Conservation (phyloP, 2,329 filamentous ascomycete genomes). For the Claviceps paspali region DNA sequence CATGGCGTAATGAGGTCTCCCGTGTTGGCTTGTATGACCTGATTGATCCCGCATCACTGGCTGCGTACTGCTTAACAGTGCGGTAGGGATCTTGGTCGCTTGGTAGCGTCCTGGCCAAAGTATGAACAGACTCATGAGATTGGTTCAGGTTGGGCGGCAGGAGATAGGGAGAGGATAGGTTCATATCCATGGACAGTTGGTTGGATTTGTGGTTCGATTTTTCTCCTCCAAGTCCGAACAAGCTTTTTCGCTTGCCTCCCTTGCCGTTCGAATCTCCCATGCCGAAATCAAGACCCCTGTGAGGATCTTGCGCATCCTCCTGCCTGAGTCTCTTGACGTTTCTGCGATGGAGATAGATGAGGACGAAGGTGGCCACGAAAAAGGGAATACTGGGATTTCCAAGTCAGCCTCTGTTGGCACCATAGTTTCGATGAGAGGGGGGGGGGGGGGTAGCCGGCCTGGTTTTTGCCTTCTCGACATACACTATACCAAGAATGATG, state of each 20-base stretch:
- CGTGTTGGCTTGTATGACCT: constrained; percentile 31
- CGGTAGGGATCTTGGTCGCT: constrained; percentile 77
- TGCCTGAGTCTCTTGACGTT: constrained; percentile 53
- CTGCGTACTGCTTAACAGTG: constrained; percentile 39
- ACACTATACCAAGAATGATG: constrained; percentile 56
- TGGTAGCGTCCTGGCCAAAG: constrained; percentile 60
- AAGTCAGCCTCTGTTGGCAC: not conserved
- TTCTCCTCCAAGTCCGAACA: constrained; percentile 41
- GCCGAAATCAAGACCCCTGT: constrained; percentile 87
- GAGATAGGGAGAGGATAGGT: constrained; percentile 76
- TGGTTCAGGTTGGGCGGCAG: constrained; percentile 66
- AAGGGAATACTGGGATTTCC: constrained; percentile 53
- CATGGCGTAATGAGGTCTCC: constrained; percentile 31
- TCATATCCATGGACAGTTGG: constrained; percentile 58
- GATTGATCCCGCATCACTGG: constrained; percentile 40
- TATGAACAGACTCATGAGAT: constrained; percentile 76
- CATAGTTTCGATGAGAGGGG: not conserved
- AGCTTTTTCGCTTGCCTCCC: constrained; percentile 18
- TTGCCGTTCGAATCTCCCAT: constrained; percentile 40
- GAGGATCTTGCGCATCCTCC: constrained; percentile 76
- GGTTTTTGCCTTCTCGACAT: constrained; percentile 25
- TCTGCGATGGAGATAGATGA: constrained; percentile 67
- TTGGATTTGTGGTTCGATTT: constrained; percentile 31
- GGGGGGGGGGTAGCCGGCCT: too few relatives aligned
- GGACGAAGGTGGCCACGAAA: constrained; percentile 45